phyloP scores from a whole-genome alignment of 148 eudicot genomes.

The Mesembryanthemum crystallinum region DNA sequence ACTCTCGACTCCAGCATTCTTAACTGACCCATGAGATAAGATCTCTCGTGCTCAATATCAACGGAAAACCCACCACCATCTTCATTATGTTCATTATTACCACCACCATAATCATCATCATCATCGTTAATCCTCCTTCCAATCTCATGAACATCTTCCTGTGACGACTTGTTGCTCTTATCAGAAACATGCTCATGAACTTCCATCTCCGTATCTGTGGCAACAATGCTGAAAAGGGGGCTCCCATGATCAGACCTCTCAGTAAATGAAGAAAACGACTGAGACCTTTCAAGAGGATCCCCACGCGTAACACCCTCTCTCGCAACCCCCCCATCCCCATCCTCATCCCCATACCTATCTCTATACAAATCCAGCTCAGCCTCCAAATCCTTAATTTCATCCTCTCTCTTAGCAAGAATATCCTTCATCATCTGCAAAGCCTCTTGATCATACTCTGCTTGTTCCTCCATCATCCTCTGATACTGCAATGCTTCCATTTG shows the following conservation, averaged over 20 bases:
- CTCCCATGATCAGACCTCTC: conserved; percentile 56
- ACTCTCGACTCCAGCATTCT: conserved; percentile 40
- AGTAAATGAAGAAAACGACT: conserved; percentile 46
- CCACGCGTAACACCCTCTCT: conserved; percentile 36
- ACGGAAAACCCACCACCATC: conserved; percentile 29
- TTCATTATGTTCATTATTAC: conserved; percentile 22
- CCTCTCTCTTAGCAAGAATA: conserved; percentile 56
- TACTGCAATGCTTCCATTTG: conserved; percentile 98
- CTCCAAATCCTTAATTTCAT: conserved; percentile 62
- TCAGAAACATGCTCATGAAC: conserved; percentile 18
- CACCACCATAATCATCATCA: conserved; percentile 5
- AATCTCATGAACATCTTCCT: background rate
- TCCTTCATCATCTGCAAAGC: conserved; percentile 59
- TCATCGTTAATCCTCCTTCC: conserved; percentile 5
- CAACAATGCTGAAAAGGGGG: conserved; percentile 32
- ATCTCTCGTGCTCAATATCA: conserved; percentile 51
- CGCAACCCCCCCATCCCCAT: conserved; percentile 45
- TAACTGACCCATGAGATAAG: conserved; percentile 48
- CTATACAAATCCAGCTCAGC: conserved; percentile 62
- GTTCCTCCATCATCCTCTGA: conserved; percentile 99
- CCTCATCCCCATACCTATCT: conserved; percentile 50
- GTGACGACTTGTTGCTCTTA: conserved; percentile 6
- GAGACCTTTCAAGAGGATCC: conserved; percentile 58
- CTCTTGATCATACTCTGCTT: conserved; percentile 85
- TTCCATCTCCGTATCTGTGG: conserved; percentile 35